Evolutionary conservation across 169 alveolate species (phyloP), one percentile per base, ranked within the genome.

Genomic region (Cryptosporidium tyzzeri): DNA sequence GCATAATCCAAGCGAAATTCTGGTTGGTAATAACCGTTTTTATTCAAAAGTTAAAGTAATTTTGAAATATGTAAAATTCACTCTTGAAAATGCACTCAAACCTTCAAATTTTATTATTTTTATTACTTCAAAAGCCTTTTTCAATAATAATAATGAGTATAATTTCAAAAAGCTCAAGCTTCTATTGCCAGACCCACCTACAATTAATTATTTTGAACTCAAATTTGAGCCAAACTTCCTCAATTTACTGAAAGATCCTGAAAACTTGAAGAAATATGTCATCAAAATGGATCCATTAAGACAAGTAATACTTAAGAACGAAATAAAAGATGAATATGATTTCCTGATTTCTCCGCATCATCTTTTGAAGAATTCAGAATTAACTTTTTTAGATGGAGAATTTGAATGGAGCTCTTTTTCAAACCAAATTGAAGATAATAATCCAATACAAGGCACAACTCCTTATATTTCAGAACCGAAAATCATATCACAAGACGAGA

Each of bases 1-100:
- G 10, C 75, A 80, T 16, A 80, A 80, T 48, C 89, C 89, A 37
- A 80, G 89, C 44, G 89, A 80, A 26, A 29, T 80, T 18, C 55
- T 80, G 10, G 68, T 80, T 61, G 89, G 89, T 21, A 80, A 80
- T 65, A 80, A 80, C 29, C 71, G 89, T 12, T 80, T 80, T 35
- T 80, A 80, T 21, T 35, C 89, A 8, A 61, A 41, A 21, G 16
- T 62, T 23, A 35, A 65, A 26, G 80, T 59, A 4, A 62, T 80
- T 41, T 48, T 80, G 26, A 59, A 80, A 33, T 41, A 59, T 65
- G 65, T 80, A 7, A 80, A 80, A 14, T 44, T 39, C 45, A 65
- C 89, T 37, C 80, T 80, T 26, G 89, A 62, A 62, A 62, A 59
- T 44, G 75, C 73, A 14, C 59, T 80, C 3, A 80, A 65, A 62